A percentile compares a stretch with the other conserved stretches of the same genome.
Evolutionary conservation across 1,284 basidiomycete species (phyloP).

Genomic region (Pseudomicrostroma phylloplanum): DNA sequence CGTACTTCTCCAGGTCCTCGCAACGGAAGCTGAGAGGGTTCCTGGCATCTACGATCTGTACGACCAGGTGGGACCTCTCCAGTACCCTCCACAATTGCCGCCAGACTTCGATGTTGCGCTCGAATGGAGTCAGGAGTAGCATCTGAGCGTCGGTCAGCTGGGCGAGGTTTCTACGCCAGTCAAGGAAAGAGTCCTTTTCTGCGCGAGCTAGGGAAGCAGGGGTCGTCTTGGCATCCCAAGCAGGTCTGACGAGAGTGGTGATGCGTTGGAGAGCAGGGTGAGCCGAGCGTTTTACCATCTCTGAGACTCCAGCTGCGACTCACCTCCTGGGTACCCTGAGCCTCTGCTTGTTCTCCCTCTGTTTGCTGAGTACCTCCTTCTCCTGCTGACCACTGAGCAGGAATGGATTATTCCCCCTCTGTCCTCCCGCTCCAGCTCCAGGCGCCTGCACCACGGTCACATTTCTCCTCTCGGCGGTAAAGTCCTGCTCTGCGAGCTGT

Average conservation of each 20-base stretch:
- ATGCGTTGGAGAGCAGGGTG: not conserved
- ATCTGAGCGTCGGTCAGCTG: constrained; percentile 45
- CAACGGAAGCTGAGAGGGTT: constrained; percentile 49
- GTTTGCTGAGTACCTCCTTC: constrained; percentile 54
- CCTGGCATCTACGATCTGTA: constrained; percentile 50
- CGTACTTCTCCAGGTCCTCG: constrained; percentile 49
- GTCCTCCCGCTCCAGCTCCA: constrained; percentile 25
- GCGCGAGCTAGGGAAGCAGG: constrained; percentile 43
- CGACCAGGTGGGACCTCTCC: constrained; percentile 46
- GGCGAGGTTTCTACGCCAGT: constrained; percentile 48
- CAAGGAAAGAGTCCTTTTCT: constrained; percentile 48
- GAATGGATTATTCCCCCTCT: constrained; percentile 65
- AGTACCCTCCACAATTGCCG: constrained; percentile 50
- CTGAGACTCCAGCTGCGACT: constrained; percentile 5
- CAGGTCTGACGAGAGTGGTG: constrained; percentile 19
- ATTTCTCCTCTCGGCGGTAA: constrained; percentile 92
- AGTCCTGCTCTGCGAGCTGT: constrained; percentile 86
- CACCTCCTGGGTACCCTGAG: constrained; percentile 37
- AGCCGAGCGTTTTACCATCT: not conserved
- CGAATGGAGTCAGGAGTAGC: constrained; percentile 50
- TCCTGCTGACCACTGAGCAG: constrained; percentile 80
- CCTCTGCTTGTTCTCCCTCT: constrained; percentile 40
- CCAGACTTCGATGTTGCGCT: constrained; percentile 51
- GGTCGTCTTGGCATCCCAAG: constrained; percentile 43
- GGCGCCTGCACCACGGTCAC: constrained; percentile 77